Percentiles rank a stretch among this genome's conserved stretches.
Evolutionary conservation across 1,284 basidiomycete genomes (phyloP).

Genomic region (Ustilago shanxiensis): DNA sequence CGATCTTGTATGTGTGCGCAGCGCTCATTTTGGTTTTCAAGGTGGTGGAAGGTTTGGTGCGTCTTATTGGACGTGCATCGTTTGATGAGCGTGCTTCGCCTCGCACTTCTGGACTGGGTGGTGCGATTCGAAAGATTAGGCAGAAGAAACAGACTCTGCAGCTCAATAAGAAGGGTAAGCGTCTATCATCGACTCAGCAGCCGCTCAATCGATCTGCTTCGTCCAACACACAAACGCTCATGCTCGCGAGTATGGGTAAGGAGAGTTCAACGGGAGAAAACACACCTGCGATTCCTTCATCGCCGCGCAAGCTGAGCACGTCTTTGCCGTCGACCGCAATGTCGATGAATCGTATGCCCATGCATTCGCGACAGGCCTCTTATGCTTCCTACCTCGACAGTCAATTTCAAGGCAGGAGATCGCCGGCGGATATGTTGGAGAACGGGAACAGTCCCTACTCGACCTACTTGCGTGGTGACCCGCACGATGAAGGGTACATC

Average conservation of each 20-base stretch:
- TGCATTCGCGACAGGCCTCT: slow-evolving; percentile 58
- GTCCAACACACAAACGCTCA: slow-evolving; percentile 33
- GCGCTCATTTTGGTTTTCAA: slow-evolving; percentile 85
- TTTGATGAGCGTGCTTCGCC: slow-evolving; percentile 77
- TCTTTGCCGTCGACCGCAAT: slow-evolving; percentile 32
- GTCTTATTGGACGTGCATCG: slow-evolving; percentile 82
- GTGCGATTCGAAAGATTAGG: slow-evolving; percentile 57
- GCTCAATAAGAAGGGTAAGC: slow-evolving; percentile 47
- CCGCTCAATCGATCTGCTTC: slow-evolving; percentile 28
- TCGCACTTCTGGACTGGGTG: slow-evolving; percentile 55
- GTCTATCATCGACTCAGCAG: slow-evolving; percentile 8
- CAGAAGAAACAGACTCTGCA: slow-evolving; percentile 51
- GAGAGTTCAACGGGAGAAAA: slow-evolving; percentile 30
- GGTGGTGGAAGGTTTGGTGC: slow-evolving; percentile 82
- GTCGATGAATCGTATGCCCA: slow-evolving; percentile 46
- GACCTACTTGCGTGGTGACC: slow-evolving; percentile 50
- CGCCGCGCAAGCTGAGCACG: slow-evolving; percentile 34
- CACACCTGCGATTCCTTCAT: slow-evolving; percentile 23
- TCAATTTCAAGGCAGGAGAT: slow-evolving; percentile 36
- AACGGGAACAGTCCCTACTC: slow-evolving; percentile 51
- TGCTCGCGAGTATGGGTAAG: slow-evolving; percentile 37
- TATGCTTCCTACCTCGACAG: slow-evolving; percentile 60
- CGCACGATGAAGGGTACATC: slow-evolving; percentile 62
- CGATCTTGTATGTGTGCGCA: slow-evolving; percentile 84
- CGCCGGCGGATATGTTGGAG: slow-evolving; percentile 45